A percentile compares a stretch with the other conserved stretches of the same genome.
Evolutionary conservation across 1,284 basidiomycete genomes (phyloP).

Genomic region (Tylopilus sp.): DNA sequence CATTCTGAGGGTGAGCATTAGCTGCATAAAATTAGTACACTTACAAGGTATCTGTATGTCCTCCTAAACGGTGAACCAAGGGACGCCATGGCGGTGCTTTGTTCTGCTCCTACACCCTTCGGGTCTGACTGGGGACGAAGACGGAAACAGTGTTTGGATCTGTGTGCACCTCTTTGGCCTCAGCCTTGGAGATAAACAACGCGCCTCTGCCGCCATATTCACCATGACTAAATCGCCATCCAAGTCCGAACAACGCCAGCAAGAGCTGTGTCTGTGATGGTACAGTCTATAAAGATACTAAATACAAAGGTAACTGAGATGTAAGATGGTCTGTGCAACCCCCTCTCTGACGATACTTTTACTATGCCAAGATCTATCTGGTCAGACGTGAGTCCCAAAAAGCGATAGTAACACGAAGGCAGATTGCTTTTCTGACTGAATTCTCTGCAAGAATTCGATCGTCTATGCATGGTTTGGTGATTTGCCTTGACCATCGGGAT

Average conservation of each 20-base stretch:
- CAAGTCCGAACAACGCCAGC: neutral
- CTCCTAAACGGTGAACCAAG: conserved; percentile 30
- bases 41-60: conserved; percentile 32
- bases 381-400: neutral
- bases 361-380: neutral
- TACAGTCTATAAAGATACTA: conserved; percentile 1
- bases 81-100: conserved; percentile 26
- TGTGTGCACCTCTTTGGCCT: conserved; percentile 28
- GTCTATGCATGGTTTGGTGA: neutral
- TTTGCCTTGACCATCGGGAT: neutral
- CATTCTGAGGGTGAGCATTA: neutral
- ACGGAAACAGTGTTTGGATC: conserved; percentile 22
- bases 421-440: neutral
- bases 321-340: neutral
- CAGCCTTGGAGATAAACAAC: conserved; percentile 28
- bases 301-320: conserved; percentile 2
- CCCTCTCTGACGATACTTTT: neutral
- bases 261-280: neutral
- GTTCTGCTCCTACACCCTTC: neutral
- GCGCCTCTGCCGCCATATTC: neutral
- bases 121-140: conserved; percentile 9
- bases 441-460: neutral
- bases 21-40: neutral
- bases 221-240: neutral
- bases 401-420: too few species aligned